These are phyloP conservation scores for Pleurotus giganteus DNA, from an alignment of 768 basidiomycete species.

Conservation along the genomic window DNA sequence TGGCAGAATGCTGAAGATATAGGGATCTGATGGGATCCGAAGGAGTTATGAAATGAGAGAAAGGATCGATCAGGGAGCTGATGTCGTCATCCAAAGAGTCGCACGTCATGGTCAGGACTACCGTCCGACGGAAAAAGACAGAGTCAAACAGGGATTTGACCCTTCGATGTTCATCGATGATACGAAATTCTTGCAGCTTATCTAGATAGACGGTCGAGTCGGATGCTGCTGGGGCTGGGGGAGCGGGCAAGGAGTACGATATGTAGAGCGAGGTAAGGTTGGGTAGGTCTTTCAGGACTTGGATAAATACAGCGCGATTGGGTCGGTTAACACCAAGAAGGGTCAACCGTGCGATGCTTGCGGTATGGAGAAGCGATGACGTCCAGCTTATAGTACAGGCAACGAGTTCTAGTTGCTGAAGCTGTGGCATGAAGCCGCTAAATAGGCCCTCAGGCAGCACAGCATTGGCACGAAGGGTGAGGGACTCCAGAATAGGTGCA, in stretches of 20 bases:
- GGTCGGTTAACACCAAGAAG: neutral
- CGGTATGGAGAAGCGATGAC: neutral
- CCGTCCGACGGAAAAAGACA: neutral
- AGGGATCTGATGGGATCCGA: neutral
- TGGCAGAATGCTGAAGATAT: neutral
- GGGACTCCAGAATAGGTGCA: neutral
- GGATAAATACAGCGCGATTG: neutral
- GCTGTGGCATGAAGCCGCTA: neutral
- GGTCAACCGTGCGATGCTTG: neutral
- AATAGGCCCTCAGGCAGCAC: neutral
- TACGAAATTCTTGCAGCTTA: neutral
- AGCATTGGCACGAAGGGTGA: neutral
- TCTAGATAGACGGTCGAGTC: neutral
- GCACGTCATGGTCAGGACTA: neutral
- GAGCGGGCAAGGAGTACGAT: neutral
- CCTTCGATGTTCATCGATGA: neutral
- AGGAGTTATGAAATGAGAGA: neutral
- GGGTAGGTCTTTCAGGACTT: neutral
- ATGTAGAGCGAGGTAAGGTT: neutral
- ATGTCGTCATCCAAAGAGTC: neutral
- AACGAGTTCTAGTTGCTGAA: neutral
- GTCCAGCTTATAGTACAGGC: neutral
- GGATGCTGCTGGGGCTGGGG: neutral
- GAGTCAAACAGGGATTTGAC: neutral
- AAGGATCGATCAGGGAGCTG: neutral